Evolutionary conservation across 371 early-diverging fungal species (phyloP), one percentile per base, ranked within the genome.

Genomic region (Haplosporangium sp.): DNA sequence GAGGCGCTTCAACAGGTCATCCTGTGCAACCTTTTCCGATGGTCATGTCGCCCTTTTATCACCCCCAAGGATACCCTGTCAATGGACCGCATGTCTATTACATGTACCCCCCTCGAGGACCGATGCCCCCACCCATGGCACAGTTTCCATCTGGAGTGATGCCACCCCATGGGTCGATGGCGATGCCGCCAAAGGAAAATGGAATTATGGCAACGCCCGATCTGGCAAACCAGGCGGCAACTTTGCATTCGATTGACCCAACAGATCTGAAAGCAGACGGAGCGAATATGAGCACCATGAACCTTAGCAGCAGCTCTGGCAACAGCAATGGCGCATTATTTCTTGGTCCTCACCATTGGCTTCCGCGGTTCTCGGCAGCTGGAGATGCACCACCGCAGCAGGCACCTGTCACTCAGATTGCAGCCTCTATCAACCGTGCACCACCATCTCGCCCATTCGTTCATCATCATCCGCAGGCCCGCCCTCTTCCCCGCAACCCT

Each of bases 281-380:
- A 13, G 18, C 9, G 55, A 36, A 16, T 18, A 16, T 16, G 16
- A 55, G 7, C 55, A 16, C n/a, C 29, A 13, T 41, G 5, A 40
- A 7, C 40, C 16, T 5, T 11, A 66, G 23, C 53, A 21, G 13
- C n/a, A 29, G 14, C n/a, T n/a, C 18, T 16, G 7, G 13, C 5
- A 43, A 29, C 21, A 55, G 21, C 41, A 50, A 20, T 14, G 36
- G 14, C 48, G 7, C 46, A 8, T 50, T 67, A 5, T 51, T 61
- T 16, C 14, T 57, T 2, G 64, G 64, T 5, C 50, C 69, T 29
- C 72, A 67, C 50, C 79, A 36, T 43, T 77, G 79, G 79, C 52
- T 72, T 1, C 79, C 79, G 12, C 72, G 72, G 9, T 77, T 77
- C 20, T 72, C 79, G 0, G 79, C 68, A 12, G 79, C 79, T 1